Evolutionary conservation across 1,284 basidiomycete species (phyloP).

Genomic region (Ceratobasidium sp.): DNA sequence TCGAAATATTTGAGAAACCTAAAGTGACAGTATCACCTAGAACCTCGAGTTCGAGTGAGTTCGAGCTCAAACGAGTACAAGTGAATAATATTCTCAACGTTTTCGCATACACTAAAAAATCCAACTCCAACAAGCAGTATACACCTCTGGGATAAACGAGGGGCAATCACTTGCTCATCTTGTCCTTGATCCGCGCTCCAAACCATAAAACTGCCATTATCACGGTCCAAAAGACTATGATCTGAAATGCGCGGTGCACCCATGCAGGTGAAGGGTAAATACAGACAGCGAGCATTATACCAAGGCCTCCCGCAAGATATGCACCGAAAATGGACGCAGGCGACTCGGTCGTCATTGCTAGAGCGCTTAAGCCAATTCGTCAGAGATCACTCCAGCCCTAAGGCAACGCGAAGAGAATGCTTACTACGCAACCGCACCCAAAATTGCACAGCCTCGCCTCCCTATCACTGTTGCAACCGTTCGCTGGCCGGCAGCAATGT

Average conservation of each 20-base stretch:
- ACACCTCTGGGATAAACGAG: background rate
- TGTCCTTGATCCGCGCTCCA: slow-evolving; percentile 36
- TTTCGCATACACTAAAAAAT: too few relatives aligned
- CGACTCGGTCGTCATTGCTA: slow-evolving; percentile 19
- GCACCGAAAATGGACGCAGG: slow-evolving; percentile 38
- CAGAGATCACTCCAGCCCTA: background rate
- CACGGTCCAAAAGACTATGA: slow-evolving; percentile 48
- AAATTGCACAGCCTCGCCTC: slow-evolving; percentile 46
- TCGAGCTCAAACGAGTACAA: background rate
- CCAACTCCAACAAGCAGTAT: background rate
- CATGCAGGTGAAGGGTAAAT: slow-evolving; percentile 24
- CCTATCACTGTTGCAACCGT: slow-evolving; percentile 53
- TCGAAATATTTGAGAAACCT: background rate
- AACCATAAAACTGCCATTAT: slow-evolving; percentile 47
- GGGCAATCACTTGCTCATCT: background rate
- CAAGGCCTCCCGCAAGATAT: slow-evolving; percentile 35
- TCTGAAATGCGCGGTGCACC: slow-evolving; percentile 47
- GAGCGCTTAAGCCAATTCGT: slow-evolving; percentile 10
- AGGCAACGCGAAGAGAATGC: slow-evolving; percentile 18
- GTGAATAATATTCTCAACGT: too few relatives aligned
- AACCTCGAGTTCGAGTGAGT: background rate
- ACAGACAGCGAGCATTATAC: slow-evolving; percentile 39
- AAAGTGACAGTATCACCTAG: background rate
- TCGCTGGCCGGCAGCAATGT: slow-evolving; percentile 51
- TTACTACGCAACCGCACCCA: slow-evolving; percentile 52